Conservation (phyloP, 768 basidiomycete genomes). For the Mycena galericulata region DNA sequence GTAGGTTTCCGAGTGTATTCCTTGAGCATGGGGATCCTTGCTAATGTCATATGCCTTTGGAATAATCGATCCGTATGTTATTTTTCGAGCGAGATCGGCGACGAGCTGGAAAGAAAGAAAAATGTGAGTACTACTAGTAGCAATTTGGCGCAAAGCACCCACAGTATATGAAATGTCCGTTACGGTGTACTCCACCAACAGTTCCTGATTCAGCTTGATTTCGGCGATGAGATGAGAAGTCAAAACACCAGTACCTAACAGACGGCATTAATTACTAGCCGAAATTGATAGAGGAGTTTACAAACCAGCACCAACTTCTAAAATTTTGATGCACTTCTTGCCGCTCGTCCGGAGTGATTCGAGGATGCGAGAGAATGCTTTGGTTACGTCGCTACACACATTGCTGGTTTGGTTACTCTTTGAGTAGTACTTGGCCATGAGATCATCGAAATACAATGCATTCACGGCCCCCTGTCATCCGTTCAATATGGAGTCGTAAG, state of each 20-base stretch:
- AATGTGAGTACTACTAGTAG: too few relatives aligned
- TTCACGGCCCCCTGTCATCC: too few relatives aligned
- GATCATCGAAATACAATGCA: conserved; percentile 15
- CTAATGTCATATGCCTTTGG: conserved; percentile 19
- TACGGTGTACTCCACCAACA: conserved; percentile 18
- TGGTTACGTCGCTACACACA: not conserved
- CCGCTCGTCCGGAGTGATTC: conserved; percentile 5
- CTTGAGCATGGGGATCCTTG: conserved; percentile 1
- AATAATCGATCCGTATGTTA: not conserved
- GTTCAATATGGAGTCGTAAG: too few relatives aligned
- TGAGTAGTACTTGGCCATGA: conserved; percentile 18
- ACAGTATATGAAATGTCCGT: conserved; percentile 23
- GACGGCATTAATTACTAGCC: too few relatives aligned
- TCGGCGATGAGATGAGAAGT: conserved; percentile 15
- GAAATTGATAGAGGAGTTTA: too few relatives aligned
- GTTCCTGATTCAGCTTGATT: not conserved
- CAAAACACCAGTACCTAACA: conserved; percentile 13
- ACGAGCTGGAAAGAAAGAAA: too few relatives aligned
- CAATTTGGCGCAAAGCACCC: too few relatives aligned
- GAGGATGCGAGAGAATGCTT: conserved; percentile 3
- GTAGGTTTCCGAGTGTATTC: conserved; percentile 1
- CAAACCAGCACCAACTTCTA: conserved; percentile 31
- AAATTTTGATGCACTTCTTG: conserved; percentile 9
- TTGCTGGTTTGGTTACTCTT: conserved; percentile 10
- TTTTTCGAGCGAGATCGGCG: conserved; percentile 1